Percentiles rank a stretch among this genome's conserved stretches.
These are phyloP conservation scores for Cyberlindnera euphorbiiphila DNA, from an alignment of 805 yeast species.

Conservation along the genomic window DNA sequence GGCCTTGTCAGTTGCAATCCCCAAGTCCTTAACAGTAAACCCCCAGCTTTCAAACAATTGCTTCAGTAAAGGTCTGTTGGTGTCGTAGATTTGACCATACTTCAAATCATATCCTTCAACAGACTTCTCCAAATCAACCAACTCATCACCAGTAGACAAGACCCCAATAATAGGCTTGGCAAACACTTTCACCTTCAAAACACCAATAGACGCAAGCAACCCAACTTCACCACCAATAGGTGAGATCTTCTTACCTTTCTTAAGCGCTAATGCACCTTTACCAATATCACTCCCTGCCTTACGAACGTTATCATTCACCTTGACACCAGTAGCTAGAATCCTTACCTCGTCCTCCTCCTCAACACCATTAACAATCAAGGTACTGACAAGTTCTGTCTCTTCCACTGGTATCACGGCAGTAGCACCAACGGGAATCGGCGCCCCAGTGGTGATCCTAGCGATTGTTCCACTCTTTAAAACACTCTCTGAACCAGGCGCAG, in stretches of 20 bases:
- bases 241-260: slow-evolving; percentile 36
- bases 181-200: slow-evolving; percentile 34
- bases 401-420: slow-evolving; percentile 53
- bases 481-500: slow-evolving; percentile 29
- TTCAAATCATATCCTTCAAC: slow-evolving; percentile 2
- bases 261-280: slow-evolving; percentile 35
- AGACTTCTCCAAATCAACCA: slow-evolving; percentile 32
- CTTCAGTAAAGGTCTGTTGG: slow-evolving; percentile 45
- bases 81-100: slow-evolving; percentile 47
- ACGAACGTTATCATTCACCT: slow-evolving; percentile 42
- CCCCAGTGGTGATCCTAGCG: slow-evolving; percentile 52
- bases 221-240: slow-evolving; percentile 49
- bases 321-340: slow-evolving; percentile 38
- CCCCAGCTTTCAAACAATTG: slow-evolving; percentile 34
- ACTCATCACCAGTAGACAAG: slow-evolving; percentile 50
- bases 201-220: slow-evolving; percentile 44
- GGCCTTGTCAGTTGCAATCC: slow-evolving; percentile 44
- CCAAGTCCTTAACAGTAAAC: slow-evolving; percentile 41
- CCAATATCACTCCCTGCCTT: slow-evolving; percentile 44
- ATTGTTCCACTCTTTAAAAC: slow-evolving; percentile 33
- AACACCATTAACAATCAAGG: slow-evolving; percentile 32
- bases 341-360: slow-evolving; percentile 39
- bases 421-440: slow-evolving; percentile 52
- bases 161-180: slow-evolving; percentile 43
- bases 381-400: slow-evolving; percentile 38